Conservation (phyloP, 306 rosid species). For the Spatholobus suberectus region DNA sequence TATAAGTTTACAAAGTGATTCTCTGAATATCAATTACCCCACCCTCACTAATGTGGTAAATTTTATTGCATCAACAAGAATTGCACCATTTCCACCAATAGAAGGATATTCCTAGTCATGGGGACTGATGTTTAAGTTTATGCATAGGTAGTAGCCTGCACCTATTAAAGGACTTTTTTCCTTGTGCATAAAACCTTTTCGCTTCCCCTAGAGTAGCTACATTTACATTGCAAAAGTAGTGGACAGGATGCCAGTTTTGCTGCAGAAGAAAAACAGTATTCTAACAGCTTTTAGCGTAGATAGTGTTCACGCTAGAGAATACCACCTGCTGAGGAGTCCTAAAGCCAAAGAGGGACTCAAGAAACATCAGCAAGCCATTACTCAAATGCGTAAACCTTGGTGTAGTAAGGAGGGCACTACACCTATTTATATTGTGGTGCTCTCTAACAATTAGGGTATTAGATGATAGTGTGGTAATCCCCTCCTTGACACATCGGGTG, state of each 20-base stretch:
- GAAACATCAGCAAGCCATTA: too few relatives aligned
- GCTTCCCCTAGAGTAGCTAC: background rate
- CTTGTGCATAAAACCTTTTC: background rate
- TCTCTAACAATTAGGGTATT: too few relatives aligned
- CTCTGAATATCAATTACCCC: constrained; percentile 16
- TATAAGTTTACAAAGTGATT: background rate
- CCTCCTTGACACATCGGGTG: too few relatives aligned
- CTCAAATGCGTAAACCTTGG: too few relatives aligned
- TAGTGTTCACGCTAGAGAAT: too few relatives aligned
- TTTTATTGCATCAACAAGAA: background rate
- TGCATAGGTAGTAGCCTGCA: background rate
- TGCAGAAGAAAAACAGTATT: background rate
- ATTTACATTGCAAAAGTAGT: constrained; percentile 8
- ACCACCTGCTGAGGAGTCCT: too few relatives aligned
- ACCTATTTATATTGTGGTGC: too few relatives aligned
- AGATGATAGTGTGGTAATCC: too few relatives aligned
- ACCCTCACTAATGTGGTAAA: background rate
- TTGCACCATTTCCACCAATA: background rate
- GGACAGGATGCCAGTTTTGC: constrained; percentile 6
- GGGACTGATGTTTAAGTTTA: background rate
- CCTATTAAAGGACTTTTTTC: background rate
- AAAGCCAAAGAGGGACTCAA: too few relatives aligned
- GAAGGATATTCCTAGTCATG: background rate
- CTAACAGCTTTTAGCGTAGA: constrained; percentile 10
- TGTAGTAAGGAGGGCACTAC: too few relatives aligned